Evolutionary conservation across 164 flowering plant genomes (phyloP), one percentile per base, ranked within the genome.

Genomic region (Tetrastigma voinierianum): DNA sequence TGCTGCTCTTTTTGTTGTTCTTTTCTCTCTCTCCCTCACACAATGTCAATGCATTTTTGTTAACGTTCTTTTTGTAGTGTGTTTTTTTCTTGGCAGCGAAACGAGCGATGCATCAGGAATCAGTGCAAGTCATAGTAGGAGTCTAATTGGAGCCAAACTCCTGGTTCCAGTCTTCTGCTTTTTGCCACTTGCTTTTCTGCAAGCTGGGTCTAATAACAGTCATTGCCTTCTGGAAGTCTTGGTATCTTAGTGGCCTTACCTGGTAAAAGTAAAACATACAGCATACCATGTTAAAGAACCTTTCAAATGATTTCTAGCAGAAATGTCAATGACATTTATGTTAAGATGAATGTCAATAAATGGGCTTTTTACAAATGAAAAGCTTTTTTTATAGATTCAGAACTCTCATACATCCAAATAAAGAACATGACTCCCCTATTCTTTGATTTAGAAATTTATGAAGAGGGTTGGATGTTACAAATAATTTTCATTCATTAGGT

Each of bases 161-260:
- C 64, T 71, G 70, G 69, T 96, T 96, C 99, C 99, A 96, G 23
- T 59, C 72, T 71, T 96, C 90, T 62, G 93, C 96, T 70, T 96
- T 97, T 73, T 90, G 86, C 97, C 97, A 91, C 73, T 86, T 91
- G 87, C 90, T 90, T 77, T 82, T 91, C 74, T 80, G 82, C 45
- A 93, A 74, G 79, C 99, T 96, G 4, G 99, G 99, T 74, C 94
- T 83, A 40, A 96, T 90, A 6, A 90, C 90, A n/a, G 83, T 67
- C 97, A 93, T 87, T 18, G 99, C 96, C 72, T 81, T 81, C 79
- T 76, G 78, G 55, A 94, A 91, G 70, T 94, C 97, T 47, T 73
- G 84, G 44, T 83, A 88, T 49, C 69, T 82, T 57, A 94, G 72
- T 2, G 86, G 81, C 45, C 98, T 77, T 19, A 94, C 87, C 98